Conservation (phyloP, 345 rosid genomes). For the Brassica rapa region DNA sequence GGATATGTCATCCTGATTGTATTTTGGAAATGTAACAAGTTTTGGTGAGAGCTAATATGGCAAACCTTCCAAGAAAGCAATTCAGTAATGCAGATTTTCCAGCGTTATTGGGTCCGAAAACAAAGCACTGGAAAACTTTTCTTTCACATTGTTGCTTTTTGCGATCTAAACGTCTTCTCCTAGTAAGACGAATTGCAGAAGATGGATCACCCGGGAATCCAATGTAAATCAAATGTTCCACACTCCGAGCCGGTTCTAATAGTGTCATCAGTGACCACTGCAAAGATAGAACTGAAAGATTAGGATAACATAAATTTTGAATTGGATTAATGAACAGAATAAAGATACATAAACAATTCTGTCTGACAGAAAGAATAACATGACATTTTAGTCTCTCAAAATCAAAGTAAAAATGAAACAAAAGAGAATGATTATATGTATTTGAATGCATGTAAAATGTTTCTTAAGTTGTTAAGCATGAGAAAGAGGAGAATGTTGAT, state of each 20-base stretch:
- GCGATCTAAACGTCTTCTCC: slow-evolving; percentile 76
- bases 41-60: slow-evolving; percentile 13
- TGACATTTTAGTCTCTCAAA: background rate
- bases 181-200: slow-evolving; percentile 67
- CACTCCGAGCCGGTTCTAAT: slow-evolving; percentile 68
- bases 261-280: slow-evolving; percentile 98
- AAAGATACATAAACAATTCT: background rate
- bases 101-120: slow-evolving; percentile 81
- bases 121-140: slow-evolving; percentile 84
- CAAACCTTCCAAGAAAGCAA: slow-evolving; percentile 84
- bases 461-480: slow-evolving; percentile 1
- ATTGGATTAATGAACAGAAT: background rate
- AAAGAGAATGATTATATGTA: slow-evolving; percentile 8
- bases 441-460: background rate
- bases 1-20: background rate
- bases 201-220: slow-evolving; percentile 70
- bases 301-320: background rate
- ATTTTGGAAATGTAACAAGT: background rate
- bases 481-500: slow-evolving; percentile 17
- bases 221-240: slow-evolving; percentile 79
- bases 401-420: slow-evolving; percentile 16
- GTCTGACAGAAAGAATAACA: slow-evolving; percentile 4
- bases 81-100: slow-evolving; percentile 85
- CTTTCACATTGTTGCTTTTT: slow-evolving; percentile 88
- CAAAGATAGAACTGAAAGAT: slow-evolving; percentile 27